Conservation (phyloP, 495 filamentous ascomycete genomes). For the Hyaloscypha variabilis region DNA sequence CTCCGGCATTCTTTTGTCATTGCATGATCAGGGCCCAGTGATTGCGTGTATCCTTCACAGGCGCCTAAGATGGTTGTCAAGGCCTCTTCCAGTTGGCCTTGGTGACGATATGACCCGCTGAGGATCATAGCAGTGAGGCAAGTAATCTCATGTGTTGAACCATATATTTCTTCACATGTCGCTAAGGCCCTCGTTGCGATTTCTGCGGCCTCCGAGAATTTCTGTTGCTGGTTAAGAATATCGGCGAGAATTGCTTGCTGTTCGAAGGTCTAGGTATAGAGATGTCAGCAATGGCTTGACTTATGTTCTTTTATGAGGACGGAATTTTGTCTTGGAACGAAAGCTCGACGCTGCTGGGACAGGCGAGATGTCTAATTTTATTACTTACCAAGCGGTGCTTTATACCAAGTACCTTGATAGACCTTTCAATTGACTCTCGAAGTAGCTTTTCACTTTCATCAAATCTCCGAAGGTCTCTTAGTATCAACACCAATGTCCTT, state of each 20-base stretch:
- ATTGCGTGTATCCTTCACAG: not conserved
- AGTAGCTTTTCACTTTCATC: not conserved
- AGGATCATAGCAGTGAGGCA: not conserved
- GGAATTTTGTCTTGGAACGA: not conserved
- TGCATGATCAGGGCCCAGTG: not conserved
- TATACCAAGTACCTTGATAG: not conserved
- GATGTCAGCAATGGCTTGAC: not conserved
- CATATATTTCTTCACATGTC: not conserved
- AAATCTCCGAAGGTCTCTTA: not conserved
- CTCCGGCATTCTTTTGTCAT: not conserved
- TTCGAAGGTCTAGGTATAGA: not conserved
- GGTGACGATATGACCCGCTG: not conserved
- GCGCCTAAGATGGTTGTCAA: not conserved
- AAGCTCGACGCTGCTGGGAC: not conserved
- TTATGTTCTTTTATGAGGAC: not conserved
- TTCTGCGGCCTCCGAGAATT: not conserved
- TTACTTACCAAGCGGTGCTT: not conserved
- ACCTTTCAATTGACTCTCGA: not conserved
- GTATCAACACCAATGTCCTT: not conserved
- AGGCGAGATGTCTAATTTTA: too few relatives aligned
- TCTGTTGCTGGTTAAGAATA: not conserved
- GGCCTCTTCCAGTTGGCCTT: not conserved
- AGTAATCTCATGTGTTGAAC: not conserved
- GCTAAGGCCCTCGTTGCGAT: not conserved
- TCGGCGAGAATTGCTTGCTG: not conserved